Conservation (phyloP, 108 stramenopile species). For the Nitzschia inconspicua region DNA sequence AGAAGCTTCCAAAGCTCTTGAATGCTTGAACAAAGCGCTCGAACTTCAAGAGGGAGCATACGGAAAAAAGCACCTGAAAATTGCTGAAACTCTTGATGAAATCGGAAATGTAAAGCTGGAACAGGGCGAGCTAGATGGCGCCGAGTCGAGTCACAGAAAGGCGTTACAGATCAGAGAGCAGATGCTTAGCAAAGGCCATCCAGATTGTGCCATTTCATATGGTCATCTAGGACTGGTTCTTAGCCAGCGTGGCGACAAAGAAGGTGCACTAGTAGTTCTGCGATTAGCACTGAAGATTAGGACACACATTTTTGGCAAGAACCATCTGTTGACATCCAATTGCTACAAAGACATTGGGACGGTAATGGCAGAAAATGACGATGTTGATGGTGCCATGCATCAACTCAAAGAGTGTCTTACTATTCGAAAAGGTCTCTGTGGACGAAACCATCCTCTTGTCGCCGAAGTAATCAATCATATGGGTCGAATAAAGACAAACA, state of each 20-base stretch:
- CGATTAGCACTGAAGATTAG: constrained; percentile 23
- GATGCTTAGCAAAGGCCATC: constrained; percentile 15
- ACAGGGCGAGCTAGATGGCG: constrained; percentile 14
- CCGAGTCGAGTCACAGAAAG: constrained; percentile 11
- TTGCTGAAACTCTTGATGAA: constrained; percentile 19
- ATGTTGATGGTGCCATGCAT: constrained; percentile 17
- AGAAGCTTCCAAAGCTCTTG: constrained; percentile 18
- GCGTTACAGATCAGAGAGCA: constrained; percentile 21
- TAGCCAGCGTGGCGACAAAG: constrained; percentile 4
- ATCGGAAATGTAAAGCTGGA: constrained; percentile 22
- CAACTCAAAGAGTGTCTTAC: constrained; percentile 28
- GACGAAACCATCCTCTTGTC: constrained; percentile 20
- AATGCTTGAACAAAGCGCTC: constrained; percentile 19
- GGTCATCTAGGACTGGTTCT: constrained; percentile 7
- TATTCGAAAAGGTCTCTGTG: constrained; percentile 19
- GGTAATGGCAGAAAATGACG: constrained; percentile 5
- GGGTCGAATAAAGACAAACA: constrained; percentile 9
- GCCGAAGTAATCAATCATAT: constrained; percentile 20
- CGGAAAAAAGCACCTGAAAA: constrained; percentile 19
- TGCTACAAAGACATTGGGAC: constrained; percentile 20
- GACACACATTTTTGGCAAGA: constrained; percentile 17
- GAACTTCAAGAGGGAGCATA: constrained; percentile 5
- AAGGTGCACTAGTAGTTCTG: constrained; percentile 7
- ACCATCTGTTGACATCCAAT: constrained; percentile 12
- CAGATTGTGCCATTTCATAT: constrained; percentile 30